These are phyloP conservation scores for Datisca glomerata DNA, from an alignment of 306 rosid species.

Conservation along the genomic window DNA sequence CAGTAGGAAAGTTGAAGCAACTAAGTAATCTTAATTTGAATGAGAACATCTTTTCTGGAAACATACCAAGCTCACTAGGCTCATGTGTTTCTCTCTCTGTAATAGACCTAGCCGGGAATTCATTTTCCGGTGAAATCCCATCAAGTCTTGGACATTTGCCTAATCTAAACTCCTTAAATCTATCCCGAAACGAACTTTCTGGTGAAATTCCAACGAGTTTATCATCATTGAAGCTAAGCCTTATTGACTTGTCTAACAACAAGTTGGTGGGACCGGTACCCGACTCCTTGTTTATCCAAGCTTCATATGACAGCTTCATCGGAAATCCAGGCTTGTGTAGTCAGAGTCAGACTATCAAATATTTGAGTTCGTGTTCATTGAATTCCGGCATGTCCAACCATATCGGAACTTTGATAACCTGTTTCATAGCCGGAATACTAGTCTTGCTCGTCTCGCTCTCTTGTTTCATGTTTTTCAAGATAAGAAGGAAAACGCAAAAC, in stretches of 20 bases:
- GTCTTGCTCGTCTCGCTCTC: conserved; percentile 25
- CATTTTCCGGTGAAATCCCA: conserved; percentile 50
- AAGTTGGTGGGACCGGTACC: conserved; percentile 54
- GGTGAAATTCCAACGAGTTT: conserved; percentile 55
- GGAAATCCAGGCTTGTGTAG: conserved; percentile 82
- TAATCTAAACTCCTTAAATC: conserved; percentile 59
- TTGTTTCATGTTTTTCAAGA: conserved; percentile 30
- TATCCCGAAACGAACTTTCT: conserved; percentile 57
- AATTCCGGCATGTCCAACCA: conserved; percentile 16
- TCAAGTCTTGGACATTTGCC: conserved; percentile 44
- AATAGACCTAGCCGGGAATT: conserved; percentile 47
- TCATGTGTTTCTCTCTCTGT: conserved; percentile 48
- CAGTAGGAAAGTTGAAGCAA: conserved; percentile 50
- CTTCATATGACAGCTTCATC: conserved; percentile 42
- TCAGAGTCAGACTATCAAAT: conserved; percentile 28
- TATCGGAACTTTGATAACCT: conserved; percentile 20
- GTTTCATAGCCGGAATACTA: conserved; percentile 35
- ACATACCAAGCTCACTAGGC: conserved; percentile 54
- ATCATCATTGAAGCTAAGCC: conserved; percentile 47
- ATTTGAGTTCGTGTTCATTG: conserved; percentile 34
- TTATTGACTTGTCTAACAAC: conserved; percentile 69
- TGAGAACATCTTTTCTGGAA: conserved; percentile 49
- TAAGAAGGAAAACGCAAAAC: conserved; percentile 25
- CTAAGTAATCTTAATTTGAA: conserved; percentile 34
- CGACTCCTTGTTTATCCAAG: conserved; percentile 38